These are phyloP conservation scores for Aspergillus luchuensis DNA, from an alignment of 2,329 filamentous ascomycete species.

Conservation along the genomic window DNA sequence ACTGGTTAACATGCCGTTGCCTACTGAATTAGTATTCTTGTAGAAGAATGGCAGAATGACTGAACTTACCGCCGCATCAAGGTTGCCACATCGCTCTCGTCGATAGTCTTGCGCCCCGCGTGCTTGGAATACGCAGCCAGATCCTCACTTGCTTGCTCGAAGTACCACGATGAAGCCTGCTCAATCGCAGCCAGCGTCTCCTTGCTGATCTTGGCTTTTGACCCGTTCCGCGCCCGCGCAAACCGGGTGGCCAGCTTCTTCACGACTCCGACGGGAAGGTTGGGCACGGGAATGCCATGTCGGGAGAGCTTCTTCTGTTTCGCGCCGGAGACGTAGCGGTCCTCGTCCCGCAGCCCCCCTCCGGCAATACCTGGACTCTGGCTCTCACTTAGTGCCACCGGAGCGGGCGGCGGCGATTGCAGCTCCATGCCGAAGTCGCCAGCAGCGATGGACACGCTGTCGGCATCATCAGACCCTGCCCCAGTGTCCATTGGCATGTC, in stretches of 20 bases:
- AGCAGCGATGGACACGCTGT: slow-evolving; percentile 16
- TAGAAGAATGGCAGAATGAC: not conserved
- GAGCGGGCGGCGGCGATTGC: slow-evolving; percentile 30
- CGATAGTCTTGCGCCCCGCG: slow-evolving; percentile 79
- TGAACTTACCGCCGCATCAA: slow-evolving; percentile 76
- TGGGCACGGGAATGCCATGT: slow-evolving; percentile 74
- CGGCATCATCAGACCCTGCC: slow-evolving; percentile 29
- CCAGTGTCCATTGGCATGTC: slow-evolving; percentile 29
- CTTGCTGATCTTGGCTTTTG: slow-evolving; percentile 69
- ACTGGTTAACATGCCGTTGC: slow-evolving; percentile 72
- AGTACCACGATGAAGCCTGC: slow-evolving; percentile 87
- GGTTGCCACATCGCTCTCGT: slow-evolving; percentile 79
- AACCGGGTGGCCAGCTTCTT: slow-evolving; percentile 68
- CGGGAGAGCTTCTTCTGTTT: slow-evolving; percentile 64
- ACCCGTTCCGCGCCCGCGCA: slow-evolving; percentile 65
- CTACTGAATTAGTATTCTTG: slow-evolving; percentile 52
- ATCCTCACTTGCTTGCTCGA: slow-evolving; percentile 82
- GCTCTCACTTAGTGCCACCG: slow-evolving; percentile 33
- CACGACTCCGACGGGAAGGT: slow-evolving; percentile 71
- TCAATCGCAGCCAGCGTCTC: slow-evolving; percentile 74
- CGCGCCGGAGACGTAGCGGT: slow-evolving; percentile 27
- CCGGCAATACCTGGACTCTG: slow-evolving; percentile 38
- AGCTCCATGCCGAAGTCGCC: slow-evolving; percentile 38
- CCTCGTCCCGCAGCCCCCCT: slow-evolving; percentile 40
- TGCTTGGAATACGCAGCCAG: slow-evolving; percentile 78